Conservation (phyloP, 352 stramenopile genomes). For the Phytophthora citricola region DNA sequence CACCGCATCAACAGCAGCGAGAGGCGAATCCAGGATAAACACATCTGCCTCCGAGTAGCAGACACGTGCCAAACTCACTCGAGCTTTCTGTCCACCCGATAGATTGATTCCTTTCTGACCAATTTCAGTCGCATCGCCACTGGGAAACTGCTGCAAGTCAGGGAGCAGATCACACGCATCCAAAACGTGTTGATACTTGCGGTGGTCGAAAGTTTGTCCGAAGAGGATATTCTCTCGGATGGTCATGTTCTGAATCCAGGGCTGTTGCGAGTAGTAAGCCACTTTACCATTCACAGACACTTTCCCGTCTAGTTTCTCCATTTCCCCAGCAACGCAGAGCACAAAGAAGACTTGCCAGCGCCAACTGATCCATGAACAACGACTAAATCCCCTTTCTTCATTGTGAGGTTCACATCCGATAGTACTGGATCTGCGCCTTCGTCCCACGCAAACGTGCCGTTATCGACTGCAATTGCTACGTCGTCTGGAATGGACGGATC, state of each 20-base stretch:
- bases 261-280: slow-evolving; percentile 75
- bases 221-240: slow-evolving; percentile 94
- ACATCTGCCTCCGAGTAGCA: slow-evolving; percentile 62
- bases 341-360: slow-evolving; percentile 44
- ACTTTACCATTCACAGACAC: slow-evolving; percentile 35
- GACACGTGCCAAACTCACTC: slow-evolving; percentile 63
- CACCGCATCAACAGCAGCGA: slow-evolving; percentile 80
- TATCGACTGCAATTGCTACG: slow-evolving; percentile 25
- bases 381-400: slow-evolving; percentile 41
- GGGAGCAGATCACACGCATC: slow-evolving; percentile 71
- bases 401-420: slow-evolving; percentile 23
- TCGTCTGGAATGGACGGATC: slow-evolving; percentile 14
- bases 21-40: slow-evolving; percentile 91
- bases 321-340: slow-evolving; percentile 67
- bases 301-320: slow-evolving; percentile 49
- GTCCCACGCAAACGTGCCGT: slow-evolving; percentile 38
- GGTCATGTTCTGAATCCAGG: slow-evolving; percentile 94
- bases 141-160: slow-evolving; percentile 88
- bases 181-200: slow-evolving; percentile 49
- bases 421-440: slow-evolving; percentile 19
- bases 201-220: slow-evolving; percentile 45
- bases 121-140: slow-evolving; percentile 93
- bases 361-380: slow-evolving; percentile 45
- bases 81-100: slow-evolving; percentile 91
- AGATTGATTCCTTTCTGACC: slow-evolving; percentile 95